Evolutionary conservation across 208 protist genomes (phyloP).

Genomic region (Trypanosoma avium): DNA sequence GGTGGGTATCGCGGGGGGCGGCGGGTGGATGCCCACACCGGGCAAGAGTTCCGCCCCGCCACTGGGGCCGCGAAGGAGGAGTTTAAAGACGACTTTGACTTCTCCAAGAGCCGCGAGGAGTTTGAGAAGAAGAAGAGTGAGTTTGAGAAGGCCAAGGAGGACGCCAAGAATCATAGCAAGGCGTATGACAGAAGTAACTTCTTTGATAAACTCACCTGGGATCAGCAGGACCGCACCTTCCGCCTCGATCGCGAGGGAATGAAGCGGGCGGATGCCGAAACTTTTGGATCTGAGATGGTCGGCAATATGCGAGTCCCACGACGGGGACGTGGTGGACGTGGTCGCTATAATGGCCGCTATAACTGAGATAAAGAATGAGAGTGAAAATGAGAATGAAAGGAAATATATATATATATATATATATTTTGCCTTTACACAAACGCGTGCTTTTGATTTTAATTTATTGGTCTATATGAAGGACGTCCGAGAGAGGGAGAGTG

Average conservation of each 20-base stretch:
- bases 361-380: slow-evolving; percentile 17
- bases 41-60: slow-evolving; percentile 74
- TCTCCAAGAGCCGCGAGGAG: slow-evolving; percentile 79
- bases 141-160: slow-evolving; percentile 88
- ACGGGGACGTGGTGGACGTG: slow-evolving; percentile 53
- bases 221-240: slow-evolving; percentile 59
- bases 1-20: slow-evolving; percentile 50
- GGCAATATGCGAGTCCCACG: slow-evolving; percentile 67
- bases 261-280: slow-evolving; percentile 83
- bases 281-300: slow-evolving; percentile 84
- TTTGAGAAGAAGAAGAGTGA: slow-evolving; percentile 91
- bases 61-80: slow-evolving; percentile 64
- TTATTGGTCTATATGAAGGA: too few relatives aligned
- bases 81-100: slow-evolving; percentile 92
- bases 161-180: slow-evolving; percentile 64
- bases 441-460: too few relatives aligned
- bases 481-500: too few relatives aligned
- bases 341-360: slow-evolving; percentile 71
- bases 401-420: too few relatives aligned
- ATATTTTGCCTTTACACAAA: too few relatives aligned
- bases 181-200: slow-evolving; percentile 86
- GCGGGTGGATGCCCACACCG: slow-evolving; percentile 75
- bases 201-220: slow-evolving; percentile 88
- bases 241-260: slow-evolving; percentile 73
- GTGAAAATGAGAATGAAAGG: too few relatives aligned